A percentile compares a stretch with the other conserved stretches of the same genome.
These are phyloP conservation scores for Coleophoma cylindrospora DNA, from an alignment of 2,329 filamentous ascomycete genomes.

Conservation along the genomic window DNA sequence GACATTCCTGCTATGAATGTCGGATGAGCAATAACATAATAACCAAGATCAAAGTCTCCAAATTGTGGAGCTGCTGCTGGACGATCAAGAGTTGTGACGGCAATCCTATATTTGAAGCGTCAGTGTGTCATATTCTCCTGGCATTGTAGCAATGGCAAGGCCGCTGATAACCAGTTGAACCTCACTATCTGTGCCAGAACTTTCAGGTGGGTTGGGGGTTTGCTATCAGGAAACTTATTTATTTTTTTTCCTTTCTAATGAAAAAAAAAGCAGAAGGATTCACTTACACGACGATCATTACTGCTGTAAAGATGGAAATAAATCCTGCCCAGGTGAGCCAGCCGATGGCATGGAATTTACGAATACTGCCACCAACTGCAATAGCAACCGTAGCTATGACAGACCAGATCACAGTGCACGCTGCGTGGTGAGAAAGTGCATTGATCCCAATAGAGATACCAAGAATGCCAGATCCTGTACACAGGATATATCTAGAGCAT, in stretches of 20 bases:
- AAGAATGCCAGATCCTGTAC: slow-evolving; percentile 49
- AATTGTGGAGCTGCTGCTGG: slow-evolving; percentile 54
- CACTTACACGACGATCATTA: slow-evolving; percentile 37
- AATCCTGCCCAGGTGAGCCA: slow-evolving; percentile 58
- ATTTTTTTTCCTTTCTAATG: too few species aligned
- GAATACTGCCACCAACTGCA: slow-evolving; percentile 42
- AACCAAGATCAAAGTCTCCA: slow-evolving; percentile 55
- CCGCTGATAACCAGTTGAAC: too few species aligned
- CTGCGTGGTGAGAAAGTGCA: slow-evolving; percentile 48
- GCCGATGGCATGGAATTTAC: slow-evolving; percentile 53
- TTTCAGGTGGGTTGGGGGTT: too few species aligned
- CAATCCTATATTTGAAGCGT: slow-evolving; percentile 27
- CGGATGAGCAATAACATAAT: slow-evolving; percentile 46
- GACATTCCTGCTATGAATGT: slow-evolving; percentile 53
- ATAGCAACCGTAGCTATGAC: slow-evolving; percentile 45
- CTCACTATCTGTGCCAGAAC: too few species aligned
- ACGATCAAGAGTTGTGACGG: slow-evolving; percentile 48
- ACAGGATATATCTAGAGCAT: slow-evolving; percentile 39
- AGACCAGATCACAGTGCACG: slow-evolving; percentile 52
- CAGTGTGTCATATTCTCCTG: neutral
- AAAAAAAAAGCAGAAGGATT: neutral
- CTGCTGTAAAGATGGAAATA: slow-evolving; percentile 48
- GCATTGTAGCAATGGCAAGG: too few species aligned
- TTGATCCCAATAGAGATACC: slow-evolving; percentile 54
- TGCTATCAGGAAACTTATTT: too few species aligned